Evolutionary conservation across 2,329 filamentous ascomycete genomes (phyloP), one percentile per base, ranked within the genome.

Genomic region (Diplodia mutila): DNA sequence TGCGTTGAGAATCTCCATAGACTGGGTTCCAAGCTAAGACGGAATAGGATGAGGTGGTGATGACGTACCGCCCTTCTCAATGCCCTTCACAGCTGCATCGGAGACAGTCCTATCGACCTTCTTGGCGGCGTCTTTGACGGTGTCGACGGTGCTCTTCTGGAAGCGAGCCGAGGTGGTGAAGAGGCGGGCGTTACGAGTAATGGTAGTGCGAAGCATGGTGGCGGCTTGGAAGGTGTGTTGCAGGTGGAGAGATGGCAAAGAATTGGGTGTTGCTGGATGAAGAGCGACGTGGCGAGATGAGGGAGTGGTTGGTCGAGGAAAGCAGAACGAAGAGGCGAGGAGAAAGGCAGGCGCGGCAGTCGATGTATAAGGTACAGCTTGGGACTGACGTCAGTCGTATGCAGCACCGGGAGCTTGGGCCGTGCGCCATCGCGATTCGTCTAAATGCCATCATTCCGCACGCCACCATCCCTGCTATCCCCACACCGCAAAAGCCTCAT

Each of bases 1-100:
- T 18, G 46, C 42, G 65, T 27, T 18, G 70, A 51, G 9, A 42
- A 11, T 2, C n/a, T n/a, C n/a, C n/a, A n/a, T n/a, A n/a, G 48
- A 16, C 3, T 1, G 8, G 42, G 25, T 1, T 23, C 27, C 29
- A 23, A 25, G 39, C 12, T 16, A 34, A 23, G 23, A 25, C 4
- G 6, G 39, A 3, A 14, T 16, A 18, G 5, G n/a, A 52, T 51
- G 46, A 51, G 29, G 46, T 49, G 34, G 18, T 63, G 46, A 63
- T 63, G 25, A 83, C 87, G 68, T 85, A 89, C 87, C 83, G 69
- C 86, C 85, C 72, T 83, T 87, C 78, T 90, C 85, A 69, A 89
- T 88, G 54, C 87, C 87, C 78, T 86, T 86, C 25, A 89, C 85
- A 12, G 84, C 83, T 29, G 79, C 83, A 75, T 86, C 81, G 0